These are phyloP conservation scores for Pyrenula aspistea DNA, from an alignment of 495 filamentous ascomycete species.

Conservation along the genomic window DNA sequence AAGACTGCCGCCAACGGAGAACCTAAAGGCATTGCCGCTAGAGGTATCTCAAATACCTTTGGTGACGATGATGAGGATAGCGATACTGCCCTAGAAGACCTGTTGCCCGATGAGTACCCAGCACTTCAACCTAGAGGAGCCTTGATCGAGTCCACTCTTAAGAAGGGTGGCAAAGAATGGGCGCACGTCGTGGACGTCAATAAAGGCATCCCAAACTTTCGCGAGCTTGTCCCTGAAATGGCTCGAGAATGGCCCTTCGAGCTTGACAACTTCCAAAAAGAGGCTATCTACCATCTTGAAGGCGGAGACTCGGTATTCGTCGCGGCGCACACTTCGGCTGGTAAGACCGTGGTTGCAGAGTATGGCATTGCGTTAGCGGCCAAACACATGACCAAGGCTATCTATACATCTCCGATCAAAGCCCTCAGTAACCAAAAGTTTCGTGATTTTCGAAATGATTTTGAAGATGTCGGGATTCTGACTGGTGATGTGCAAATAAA, in stretches of 20 bases:
- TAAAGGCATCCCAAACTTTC: constrained; percentile 79
- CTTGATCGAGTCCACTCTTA: constrained; percentile 58
- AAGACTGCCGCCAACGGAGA: not conserved
- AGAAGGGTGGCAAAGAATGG: constrained; percentile 76
- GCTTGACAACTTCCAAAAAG: constrained; percentile 95
- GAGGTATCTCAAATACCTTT: constrained; percentile 22
- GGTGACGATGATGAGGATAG: constrained; percentile 64
- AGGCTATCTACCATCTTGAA: constrained; percentile 94
- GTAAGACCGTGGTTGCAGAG: constrained; percentile 96
- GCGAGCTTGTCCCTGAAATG: constrained; percentile 89
- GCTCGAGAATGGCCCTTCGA: constrained; percentile 94
- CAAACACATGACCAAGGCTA: constrained; percentile 98
- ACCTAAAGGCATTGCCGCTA: constrained; percentile 8
- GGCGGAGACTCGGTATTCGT: constrained; percentile 96
- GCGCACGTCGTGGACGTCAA: constrained; percentile 96
- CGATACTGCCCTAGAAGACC: constrained; percentile 37
- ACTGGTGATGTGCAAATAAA: constrained; percentile 98
- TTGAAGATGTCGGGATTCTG: constrained; percentile 92
- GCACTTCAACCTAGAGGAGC: constrained; percentile 74
- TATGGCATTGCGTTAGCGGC: constrained; percentile 93
- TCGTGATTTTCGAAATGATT: constrained; percentile 76
- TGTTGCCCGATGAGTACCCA: constrained; percentile 90
- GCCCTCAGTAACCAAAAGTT: constrained; percentile 98
- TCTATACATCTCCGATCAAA: constrained; percentile 98
- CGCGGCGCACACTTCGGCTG: constrained; percentile 95